Conservation (phyloP, 2,329 filamentous ascomycete genomes). For the Scedosporium apiospermum region DNA sequence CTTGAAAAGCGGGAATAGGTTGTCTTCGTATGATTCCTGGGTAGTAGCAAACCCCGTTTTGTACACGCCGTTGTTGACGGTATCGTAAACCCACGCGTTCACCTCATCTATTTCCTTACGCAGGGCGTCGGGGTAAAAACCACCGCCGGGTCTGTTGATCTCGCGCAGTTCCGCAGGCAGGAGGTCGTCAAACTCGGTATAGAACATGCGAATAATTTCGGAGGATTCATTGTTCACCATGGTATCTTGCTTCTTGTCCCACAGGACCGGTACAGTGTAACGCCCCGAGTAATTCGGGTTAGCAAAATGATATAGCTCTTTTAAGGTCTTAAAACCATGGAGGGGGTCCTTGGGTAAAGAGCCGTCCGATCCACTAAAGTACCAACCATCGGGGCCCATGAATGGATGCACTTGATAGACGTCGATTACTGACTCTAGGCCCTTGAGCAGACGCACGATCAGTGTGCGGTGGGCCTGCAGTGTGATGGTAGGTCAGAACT, state of each 20-base stretch:
- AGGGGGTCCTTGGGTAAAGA: conserved; percentile 47
- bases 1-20: conserved; percentile 49
- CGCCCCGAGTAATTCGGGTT: conserved; percentile 58
- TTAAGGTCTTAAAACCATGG: conserved; percentile 56
- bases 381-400: conserved; percentile 51
- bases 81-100: conserved; percentile 58
- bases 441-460: conserved; percentile 64
- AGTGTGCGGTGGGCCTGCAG: conserved; percentile 58
- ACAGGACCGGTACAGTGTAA: conserved; percentile 66
- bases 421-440: conserved; percentile 59
- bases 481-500: neutral
- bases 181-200: conserved; percentile 59
- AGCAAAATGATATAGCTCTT: conserved; percentile 60
- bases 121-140: conserved; percentile 47
- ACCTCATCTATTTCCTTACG: conserved; percentile 50
- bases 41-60: conserved; percentile 55
- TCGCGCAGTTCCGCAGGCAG: conserved; percentile 44
- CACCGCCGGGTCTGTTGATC: conserved; percentile 34
- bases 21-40: conserved; percentile 56
- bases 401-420: conserved; percentile 61
- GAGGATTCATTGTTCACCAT: conserved; percentile 79
- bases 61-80: conserved; percentile 40
- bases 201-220: conserved; percentile 80
- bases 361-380: conserved; percentile 32
- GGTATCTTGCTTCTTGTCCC: conserved; percentile 56